Evolutionary conservation across 768 basidiomycete species (phyloP), one percentile per base, ranked within the genome.

Genomic region (Mycena rebaudengoi): DNA sequence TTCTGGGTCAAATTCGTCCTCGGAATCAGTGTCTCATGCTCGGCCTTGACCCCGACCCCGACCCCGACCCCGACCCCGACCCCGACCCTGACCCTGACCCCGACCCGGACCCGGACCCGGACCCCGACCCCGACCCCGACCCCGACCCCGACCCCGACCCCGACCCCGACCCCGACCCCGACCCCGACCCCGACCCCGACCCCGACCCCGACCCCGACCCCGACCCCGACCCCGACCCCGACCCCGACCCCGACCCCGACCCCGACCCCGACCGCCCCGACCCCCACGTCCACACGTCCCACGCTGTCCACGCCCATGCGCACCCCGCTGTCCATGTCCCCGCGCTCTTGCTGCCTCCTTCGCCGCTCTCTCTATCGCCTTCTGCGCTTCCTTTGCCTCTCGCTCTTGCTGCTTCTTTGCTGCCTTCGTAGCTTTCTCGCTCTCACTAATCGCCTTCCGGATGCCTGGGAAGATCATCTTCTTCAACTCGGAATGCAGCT

Each of bases 391-490:
- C 32, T 7, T 35, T 18, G n/a, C 41, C 4, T 12, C 37, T 13
- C 23, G 16, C 8, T 16, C 45, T 25, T 11, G 18, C 23, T 16
- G 13, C 39, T 23, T 23, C 10, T 12, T 23, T 3, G 32, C 53
- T n/a, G 53, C 43, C 43, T 56, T 33, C 20, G 28, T 43, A 10
- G 18, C 54, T 11, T 56, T 45, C 30, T 18, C 44, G 29, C 13
- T 39, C 16, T 60, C 23, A 28, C 26, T 21, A 39, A 51, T 60
- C 59, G 6, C 39, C 59, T 41, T 52, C 48, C 33, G 46, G 32
- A 45, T 21, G 1, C 3, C 20, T 16, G 52, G 44, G 35, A 52
- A 48, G 12, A 55, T 5, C 0, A 10, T 46, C 60, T 54, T 46
- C 39, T 26, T 45, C 21, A 55, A 21, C 25, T 44, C 50, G 18